phyloP scores from a whole-genome alignment of 2,329 filamentous ascomycete species.

The Dryadomyces sulphureus region DNA sequence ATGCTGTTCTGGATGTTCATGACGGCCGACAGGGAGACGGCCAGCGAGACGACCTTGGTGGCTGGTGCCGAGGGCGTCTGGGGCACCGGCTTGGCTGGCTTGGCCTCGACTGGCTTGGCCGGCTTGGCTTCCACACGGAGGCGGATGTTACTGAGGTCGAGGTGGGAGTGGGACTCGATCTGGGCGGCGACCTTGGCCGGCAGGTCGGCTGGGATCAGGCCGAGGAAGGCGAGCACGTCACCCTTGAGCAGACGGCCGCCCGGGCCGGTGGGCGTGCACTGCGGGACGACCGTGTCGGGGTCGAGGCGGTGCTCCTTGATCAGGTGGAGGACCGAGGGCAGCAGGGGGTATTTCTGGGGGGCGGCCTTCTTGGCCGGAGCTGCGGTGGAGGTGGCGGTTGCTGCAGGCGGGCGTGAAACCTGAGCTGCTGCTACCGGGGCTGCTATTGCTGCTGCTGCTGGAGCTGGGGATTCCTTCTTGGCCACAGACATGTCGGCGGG shows the following conservation, averaged over 20 bases:
- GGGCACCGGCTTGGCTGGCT: constrained; percentile 24
- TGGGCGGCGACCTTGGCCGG: constrained; percentile 56
- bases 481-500: constrained; percentile 46
- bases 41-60: constrained; percentile 46
- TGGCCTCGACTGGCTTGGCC: constrained; percentile 7
- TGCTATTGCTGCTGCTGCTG: too few relatives aligned
- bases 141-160: constrained; percentile 95
- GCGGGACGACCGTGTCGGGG: constrained; percentile 52
- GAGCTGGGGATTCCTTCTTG: constrained; percentile 2
- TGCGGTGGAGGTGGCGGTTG: constrained; percentile 3
- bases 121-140: constrained; percentile 28
- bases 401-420: constrained; percentile 2
- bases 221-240: constrained; percentile 82
- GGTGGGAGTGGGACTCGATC: constrained; percentile 62
- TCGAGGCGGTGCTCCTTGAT: constrained; percentile 66
- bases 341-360: constrained; percentile 51
- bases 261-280: constrained; percentile 79
- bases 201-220: constrained; percentile 57
- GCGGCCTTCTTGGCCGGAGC: constrained; percentile 28
- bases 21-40: constrained; percentile 67
- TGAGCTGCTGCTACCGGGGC: too few relatives aligned
- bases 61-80: constrained; percentile 8
- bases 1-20: constrained; percentile 70
- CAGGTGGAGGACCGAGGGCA: constrained; percentile 73
- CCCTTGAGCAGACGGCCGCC: constrained; percentile 85